phyloP scores from a whole-genome alignment of 2,329 filamentous ascomycete genomes.

The Diaporthe ilicicola region DNA sequence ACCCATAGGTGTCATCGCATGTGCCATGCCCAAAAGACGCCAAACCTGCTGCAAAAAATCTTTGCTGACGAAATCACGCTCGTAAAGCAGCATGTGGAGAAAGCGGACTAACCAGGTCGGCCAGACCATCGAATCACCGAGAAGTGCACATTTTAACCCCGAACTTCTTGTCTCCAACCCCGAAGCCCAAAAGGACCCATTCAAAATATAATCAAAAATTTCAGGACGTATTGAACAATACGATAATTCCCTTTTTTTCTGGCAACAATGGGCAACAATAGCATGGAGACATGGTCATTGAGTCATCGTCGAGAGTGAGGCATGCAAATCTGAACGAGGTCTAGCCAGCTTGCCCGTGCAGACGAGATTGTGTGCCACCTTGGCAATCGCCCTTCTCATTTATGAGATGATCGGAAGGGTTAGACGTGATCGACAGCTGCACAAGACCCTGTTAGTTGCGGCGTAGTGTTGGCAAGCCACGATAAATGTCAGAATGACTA shows the following conservation, averaged over 20 bases:
- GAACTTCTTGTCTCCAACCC: not conserved
- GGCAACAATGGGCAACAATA: no score
- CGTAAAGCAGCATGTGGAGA: not conserved
- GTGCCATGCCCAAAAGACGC: no score
- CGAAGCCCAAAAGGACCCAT: not conserved
- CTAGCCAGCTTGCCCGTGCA: not conserved
- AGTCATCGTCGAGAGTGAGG: not conserved
- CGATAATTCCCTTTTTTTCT: no score
- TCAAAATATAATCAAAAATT: no score
- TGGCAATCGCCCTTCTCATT: not conserved
- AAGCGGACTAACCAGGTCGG: not conserved
- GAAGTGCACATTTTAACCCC: not conserved
- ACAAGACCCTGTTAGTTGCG: not conserved
- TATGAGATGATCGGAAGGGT: not conserved
- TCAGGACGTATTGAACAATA: no score
- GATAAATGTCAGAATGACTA: no score
- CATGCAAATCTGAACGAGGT: not conserved
- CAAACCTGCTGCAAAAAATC: no score
- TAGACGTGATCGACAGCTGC: not conserved
- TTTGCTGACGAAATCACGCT: no score
- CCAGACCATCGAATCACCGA: not conserved
- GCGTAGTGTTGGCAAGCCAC: not conserved
- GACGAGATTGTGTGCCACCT: not conserved
- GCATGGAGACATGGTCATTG: not conserved
- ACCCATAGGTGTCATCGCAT: no score